Base-by-base conservation (phyloP, 1,284 basidiomycete genomes). In the Trichosporon ovoides region DNA sequence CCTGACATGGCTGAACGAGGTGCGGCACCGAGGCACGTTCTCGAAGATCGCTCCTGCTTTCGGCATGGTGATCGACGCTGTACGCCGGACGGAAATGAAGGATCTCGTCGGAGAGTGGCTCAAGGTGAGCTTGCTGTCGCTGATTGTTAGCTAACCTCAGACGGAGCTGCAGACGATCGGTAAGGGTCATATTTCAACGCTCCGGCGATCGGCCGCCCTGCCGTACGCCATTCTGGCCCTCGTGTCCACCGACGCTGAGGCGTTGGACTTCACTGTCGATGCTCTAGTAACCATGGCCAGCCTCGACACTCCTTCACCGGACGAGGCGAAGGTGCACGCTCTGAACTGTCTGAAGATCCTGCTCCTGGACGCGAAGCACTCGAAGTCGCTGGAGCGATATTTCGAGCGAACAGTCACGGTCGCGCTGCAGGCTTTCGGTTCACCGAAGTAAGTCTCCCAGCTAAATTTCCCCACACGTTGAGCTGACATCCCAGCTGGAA, bases 291-390 rank as follows among this genome's bases (percentile, higher is more conserved):
- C 64, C 2, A 60, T 77, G 35, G 74, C 70, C 1, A 57, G 60
- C 9, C 66, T 73, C 7, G 59, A 67, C 12, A 66, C 68, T 24
- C 35, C 37, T 1, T 68, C 75, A 1, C 64, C 70, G 9, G 71
- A 74, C 50, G 57, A 64, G 9, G 75, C 74, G 22, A 74, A 74
- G 52, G 71, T 77, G 0, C 77, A 78, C 57, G 73, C 74, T 5
- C 71, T 77, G 69, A 77, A 77, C 53, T 70, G 70, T 11, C 60
- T 78, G 36, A 72, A 76, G 57, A 72, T 75, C n/a, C 68, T 77
- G 13, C 59, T 78, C 28, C 68, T 76, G 1, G 77, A 78, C 58
- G 66, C 71, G 0, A 67, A 67, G 49, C 75, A 76, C 55, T 63
- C 68, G 1, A 66, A 65, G 34, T 59, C 67, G 24, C 64, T 76